Evolutionary conservation across 176 grass and related monocot genomes (phyloP).

Genomic region (Poa pratensis): DNA sequence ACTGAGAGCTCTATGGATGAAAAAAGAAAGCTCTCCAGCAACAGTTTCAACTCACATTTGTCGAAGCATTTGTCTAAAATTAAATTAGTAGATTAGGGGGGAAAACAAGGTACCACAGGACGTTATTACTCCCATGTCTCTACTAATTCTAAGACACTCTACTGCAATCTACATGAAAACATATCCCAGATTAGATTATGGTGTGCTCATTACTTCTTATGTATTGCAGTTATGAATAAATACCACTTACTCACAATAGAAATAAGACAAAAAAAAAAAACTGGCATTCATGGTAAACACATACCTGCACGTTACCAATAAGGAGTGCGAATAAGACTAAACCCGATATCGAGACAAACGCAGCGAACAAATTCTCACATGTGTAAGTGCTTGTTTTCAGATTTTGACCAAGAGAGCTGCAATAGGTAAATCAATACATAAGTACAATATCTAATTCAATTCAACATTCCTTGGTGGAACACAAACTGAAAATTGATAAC

Average conservation of each 20-base stretch:
- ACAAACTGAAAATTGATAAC: background rate
- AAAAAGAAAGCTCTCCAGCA: background rate
- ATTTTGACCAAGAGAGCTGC: constrained; percentile 97
- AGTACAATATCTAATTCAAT: constrained; percentile 5
- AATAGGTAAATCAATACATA: constrained; percentile 46
- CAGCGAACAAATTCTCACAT: constrained; percentile 82
- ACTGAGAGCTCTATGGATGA: background rate
- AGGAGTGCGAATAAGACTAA: constrained; percentile 97
- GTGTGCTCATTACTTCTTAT: background rate
- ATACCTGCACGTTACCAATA: constrained; percentile 98
- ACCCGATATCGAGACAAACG: constrained; percentile 77
- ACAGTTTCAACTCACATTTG: constrained; percentile 29
- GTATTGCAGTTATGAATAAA: constrained; percentile 18
- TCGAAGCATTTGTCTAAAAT: constrained; percentile 21
- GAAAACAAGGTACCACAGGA: background rate
- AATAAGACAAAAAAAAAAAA: constrained; percentile 1
- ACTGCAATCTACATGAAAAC: background rate
- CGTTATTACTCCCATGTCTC: background rate
- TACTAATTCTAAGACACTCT: background rate
- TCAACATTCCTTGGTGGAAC: background rate
- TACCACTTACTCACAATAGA: background rate
- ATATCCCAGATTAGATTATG: background rate
- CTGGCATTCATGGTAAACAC: background rate
- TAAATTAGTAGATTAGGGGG: background rate
- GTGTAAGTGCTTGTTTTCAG: constrained; percentile 82